A percentile compares a stretch with the other conserved stretches of the same genome.
These are phyloP conservation scores for Myxozyma melibiosi DNA, from an alignment of 805 yeast genomes.

Conservation along the genomic window DNA sequence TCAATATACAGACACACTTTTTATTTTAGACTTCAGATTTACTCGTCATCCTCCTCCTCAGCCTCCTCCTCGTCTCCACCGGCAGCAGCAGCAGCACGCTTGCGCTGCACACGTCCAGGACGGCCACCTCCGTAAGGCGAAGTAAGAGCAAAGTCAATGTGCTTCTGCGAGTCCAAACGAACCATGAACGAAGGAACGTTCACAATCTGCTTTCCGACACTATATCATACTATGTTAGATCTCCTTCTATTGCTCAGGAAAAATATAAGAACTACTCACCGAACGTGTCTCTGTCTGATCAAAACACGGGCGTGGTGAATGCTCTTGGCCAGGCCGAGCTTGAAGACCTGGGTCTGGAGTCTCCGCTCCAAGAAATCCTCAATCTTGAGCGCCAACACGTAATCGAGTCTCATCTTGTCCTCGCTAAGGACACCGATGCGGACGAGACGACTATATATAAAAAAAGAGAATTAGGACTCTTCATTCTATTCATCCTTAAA, in stretches of 20 bases:
- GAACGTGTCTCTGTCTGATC: conserved; percentile 98
- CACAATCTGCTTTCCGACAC: conserved; percentile 98
- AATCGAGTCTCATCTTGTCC: conserved; percentile 99
- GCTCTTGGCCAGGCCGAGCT: conserved; percentile 98
- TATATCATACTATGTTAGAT: background rate
- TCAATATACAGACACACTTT: too few species aligned
- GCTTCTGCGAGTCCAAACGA: conserved; percentile 99
- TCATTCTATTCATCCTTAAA: conserved; percentile 3
- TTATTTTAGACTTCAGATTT: too few species aligned
- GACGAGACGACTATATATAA: conserved; percentile 76
- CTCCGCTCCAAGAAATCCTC: conserved; percentile 99
- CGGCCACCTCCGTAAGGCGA: conserved; percentile 99
- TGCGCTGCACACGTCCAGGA: conserved; percentile 99
- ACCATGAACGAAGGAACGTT: conserved; percentile 99
- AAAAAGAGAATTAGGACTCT: conserved; percentile 7
- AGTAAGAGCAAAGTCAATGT: conserved; percentile 98
- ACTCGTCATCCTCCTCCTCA: conserved; percentile 55
- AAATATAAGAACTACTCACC: conserved; percentile 41
- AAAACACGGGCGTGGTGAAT: conserved; percentile 99
- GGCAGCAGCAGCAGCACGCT: conserved; percentile 63
- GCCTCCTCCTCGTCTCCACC: conserved; percentile 77
- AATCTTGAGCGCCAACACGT: conserved; percentile 94
- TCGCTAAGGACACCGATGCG: conserved; percentile 98
- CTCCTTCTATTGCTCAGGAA: background rate
- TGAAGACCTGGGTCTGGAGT: conserved; percentile 99